These are phyloP conservation scores for Leishmania gerbilli DNA, from an alignment of 208 protist species.

Conservation along the genomic window DNA sequence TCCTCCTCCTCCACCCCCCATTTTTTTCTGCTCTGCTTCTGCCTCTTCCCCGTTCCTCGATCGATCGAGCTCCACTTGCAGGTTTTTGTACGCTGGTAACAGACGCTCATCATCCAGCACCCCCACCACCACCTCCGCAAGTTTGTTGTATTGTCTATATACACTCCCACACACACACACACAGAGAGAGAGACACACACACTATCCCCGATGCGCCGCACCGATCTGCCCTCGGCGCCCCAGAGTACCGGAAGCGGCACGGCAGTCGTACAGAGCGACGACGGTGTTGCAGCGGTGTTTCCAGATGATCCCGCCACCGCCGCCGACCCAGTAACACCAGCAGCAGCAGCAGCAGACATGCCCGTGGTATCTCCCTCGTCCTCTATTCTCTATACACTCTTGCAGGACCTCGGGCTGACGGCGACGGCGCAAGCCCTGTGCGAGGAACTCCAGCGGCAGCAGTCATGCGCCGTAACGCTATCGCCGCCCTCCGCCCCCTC, in stretches of 20 bases:
- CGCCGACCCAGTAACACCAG: not conserved
- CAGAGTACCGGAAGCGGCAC: not conserved
- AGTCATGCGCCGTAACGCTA: not conserved
- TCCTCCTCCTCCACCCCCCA: too few species aligned
- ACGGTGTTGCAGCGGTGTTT: not conserved
- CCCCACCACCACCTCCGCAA: too few species aligned
- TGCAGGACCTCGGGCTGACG: constrained; percentile 52
- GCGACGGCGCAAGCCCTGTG: constrained; percentile 55
- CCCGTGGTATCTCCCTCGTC: constrained; percentile 11
- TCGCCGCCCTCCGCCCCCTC: constrained; percentile 9
- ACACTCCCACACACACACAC: not conserved
- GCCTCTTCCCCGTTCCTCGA: not conserved
- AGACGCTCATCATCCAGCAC: not conserved
- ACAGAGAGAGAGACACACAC: too few species aligned
- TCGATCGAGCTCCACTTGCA: not conserved
- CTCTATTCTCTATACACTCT: constrained; percentile 40
- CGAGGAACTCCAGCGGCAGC: constrained; percentile 38
- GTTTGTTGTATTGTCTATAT: not conserved
- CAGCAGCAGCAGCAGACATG: not conserved
- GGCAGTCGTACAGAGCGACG: not conserved
- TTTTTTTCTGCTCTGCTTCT: not conserved
- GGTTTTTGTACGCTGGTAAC: not conserved
- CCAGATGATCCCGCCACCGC: not conserved
- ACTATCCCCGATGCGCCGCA: not conserved
- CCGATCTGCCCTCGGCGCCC: not conserved